Evolutionary conservation across 2,329 filamentous ascomycete species (phyloP).

Genomic region (Boeremia exigua): DNA sequence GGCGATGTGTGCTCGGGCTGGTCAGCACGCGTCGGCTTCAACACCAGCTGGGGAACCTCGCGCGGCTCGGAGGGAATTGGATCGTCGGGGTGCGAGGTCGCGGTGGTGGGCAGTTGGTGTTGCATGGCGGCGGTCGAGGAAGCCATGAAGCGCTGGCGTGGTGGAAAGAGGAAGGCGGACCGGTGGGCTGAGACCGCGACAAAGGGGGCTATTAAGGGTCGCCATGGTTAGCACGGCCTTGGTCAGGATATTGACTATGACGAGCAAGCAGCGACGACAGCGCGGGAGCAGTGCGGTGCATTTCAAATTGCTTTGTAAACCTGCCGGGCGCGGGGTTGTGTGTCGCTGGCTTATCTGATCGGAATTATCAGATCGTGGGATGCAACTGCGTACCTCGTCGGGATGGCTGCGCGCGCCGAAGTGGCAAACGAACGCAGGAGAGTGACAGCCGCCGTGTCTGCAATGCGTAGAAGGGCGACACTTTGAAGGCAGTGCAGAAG

Average conservation of each 20-base stretch:
- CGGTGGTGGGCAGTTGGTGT: constrained; percentile 48
- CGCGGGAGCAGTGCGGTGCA: not conserved
- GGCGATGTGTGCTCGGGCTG: constrained; percentile 46
- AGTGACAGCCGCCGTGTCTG: constrained; percentile 20
- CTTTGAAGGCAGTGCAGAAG: constrained; percentile 3
- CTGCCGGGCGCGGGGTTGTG: constrained; percentile 15
- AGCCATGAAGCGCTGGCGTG: constrained; percentile 13
- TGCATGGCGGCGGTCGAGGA: constrained; percentile 24
- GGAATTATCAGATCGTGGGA: constrained; percentile 23
- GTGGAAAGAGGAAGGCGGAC: constrained; percentile 7
- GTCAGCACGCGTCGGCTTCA: constrained; percentile 25
- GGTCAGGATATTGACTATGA: not conserved
- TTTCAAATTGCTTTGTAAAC: constrained; percentile 9
- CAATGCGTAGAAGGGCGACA: constrained; percentile 15
- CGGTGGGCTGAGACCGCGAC: constrained; percentile 8
- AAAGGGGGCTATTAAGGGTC: constrained; percentile 10
- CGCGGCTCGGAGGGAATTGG: constrained; percentile 54
- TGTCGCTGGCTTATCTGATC: constrained; percentile 13
- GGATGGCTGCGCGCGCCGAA: constrained; percentile 13
- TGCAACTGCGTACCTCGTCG: constrained; percentile 10
- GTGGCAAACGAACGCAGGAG: constrained; percentile 14
- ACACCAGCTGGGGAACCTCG: constrained; percentile 37
- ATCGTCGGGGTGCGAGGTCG: constrained; percentile 55
- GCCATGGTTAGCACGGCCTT: constrained; percentile 23
- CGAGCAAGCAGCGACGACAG: constrained; percentile 4